These are phyloP conservation scores for Myxozyma monticola DNA, from an alignment of 805 yeast species.

Conservation along the genomic window DNA sequence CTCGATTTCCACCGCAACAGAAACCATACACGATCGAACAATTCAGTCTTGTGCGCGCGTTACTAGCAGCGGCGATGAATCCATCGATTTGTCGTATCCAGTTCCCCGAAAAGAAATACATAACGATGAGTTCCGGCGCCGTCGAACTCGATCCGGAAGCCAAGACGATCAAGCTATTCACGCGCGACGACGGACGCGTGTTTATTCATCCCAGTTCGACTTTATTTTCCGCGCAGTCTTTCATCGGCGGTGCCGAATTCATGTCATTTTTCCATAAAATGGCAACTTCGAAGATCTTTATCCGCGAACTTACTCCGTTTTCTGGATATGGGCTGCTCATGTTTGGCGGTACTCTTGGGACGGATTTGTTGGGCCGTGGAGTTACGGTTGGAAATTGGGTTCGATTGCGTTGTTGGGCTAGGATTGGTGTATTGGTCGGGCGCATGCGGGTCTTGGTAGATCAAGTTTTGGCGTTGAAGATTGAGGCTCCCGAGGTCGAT, in stretches of 20 bases:
- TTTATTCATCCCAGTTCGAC: constrained; percentile 87
- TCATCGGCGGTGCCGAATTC: constrained; percentile 45
- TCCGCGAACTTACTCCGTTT: constrained; percentile 79
- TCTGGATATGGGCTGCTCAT: constrained; percentile 68
- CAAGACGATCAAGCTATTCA: constrained; percentile 67
- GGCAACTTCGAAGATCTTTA: constrained; percentile 64
- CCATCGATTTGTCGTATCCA: constrained; percentile 83
- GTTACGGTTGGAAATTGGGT: constrained; percentile 85
- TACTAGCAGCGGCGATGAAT: constrained; percentile 76
- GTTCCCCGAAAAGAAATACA: constrained; percentile 75
- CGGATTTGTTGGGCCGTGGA: constrained; percentile 67
- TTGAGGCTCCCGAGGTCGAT: constrained; percentile 50
- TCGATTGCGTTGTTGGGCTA: constrained; percentile 89
- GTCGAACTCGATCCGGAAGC: constrained; percentile 86
- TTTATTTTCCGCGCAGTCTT: constrained; percentile 54
- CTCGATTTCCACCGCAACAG: constrained; percentile 50
- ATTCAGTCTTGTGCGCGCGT: constrained; percentile 55
- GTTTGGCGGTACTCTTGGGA: constrained; percentile 68
- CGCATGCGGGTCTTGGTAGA: constrained; percentile 68
- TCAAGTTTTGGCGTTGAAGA: constrained; percentile 59
- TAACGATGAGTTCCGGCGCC: constrained; percentile 72
- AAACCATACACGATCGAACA: constrained; percentile 9
- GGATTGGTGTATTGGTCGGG: constrained; percentile 82
- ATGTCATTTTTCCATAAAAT: constrained; percentile 60
- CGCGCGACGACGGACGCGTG: constrained; percentile 56